Conservation (phyloP, 1,284 basidiomycete genomes). For the Exobasidium rhododendri region DNA sequence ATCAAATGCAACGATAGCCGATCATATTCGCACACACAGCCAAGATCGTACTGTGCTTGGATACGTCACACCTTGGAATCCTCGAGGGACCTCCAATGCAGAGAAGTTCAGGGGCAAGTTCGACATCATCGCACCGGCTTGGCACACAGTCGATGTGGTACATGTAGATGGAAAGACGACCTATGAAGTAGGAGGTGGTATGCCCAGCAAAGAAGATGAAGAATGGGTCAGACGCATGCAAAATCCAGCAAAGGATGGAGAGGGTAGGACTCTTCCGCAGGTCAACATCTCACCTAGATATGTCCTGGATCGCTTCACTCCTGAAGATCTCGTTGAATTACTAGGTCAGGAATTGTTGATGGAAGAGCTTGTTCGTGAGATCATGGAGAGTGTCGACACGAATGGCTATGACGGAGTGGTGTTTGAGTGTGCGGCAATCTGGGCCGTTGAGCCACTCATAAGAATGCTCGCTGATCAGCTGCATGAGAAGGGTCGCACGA, state of each 20-base stretch:
- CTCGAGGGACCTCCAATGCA: slow-evolving; percentile 19
- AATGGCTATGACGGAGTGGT: slow-evolving; percentile 6
- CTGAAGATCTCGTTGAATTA: slow-evolving; percentile 18
- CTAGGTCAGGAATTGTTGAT: not conserved
- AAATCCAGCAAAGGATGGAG: not conserved
- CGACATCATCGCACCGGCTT: slow-evolving; percentile 32
- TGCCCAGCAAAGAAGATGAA: slow-evolving; percentile 14
- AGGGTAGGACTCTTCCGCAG: not conserved
- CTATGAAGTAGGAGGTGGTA: slow-evolving; percentile 29
- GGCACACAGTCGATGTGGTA: slow-evolving; percentile 29
- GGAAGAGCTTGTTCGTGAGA: not conserved
- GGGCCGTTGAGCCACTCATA: slow-evolving; percentile 30
- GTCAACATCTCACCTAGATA: slow-evolving; percentile 28
- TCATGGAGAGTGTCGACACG: not conserved
- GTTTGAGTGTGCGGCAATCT: slow-evolving; percentile 20
- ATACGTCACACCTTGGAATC: slow-evolving; percentile 42
- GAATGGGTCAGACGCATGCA: slow-evolving; percentile 21
- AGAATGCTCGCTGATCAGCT: slow-evolving; percentile 10
- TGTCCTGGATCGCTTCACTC: slow-evolving; percentile 28
- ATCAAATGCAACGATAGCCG: not conserved
- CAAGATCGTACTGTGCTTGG: slow-evolving; percentile 22
- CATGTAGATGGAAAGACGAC: slow-evolving; percentile 6
- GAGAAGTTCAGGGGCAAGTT: slow-evolving; percentile 22
- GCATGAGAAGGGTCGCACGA: slow-evolving; percentile 5
- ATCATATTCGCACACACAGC: slow-evolving; percentile 8